Evolutionary conservation across 768 basidiomycete genomes (phyloP), one percentile per base, ranked within the genome.

Genomic region (Psilocybe tampanensis): DNA sequence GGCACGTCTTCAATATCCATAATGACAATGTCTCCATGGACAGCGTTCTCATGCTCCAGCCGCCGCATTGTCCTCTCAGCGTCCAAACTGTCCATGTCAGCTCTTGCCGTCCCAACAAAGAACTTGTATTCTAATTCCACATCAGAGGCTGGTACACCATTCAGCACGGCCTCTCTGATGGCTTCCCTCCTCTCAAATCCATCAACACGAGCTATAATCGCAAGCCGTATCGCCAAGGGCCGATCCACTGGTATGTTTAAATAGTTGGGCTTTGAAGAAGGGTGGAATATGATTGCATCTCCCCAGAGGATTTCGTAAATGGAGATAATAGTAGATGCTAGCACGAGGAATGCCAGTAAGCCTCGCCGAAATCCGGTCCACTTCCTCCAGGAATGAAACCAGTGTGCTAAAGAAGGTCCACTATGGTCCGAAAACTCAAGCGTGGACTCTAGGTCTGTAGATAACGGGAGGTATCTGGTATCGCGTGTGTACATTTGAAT

Each of bases 111-210:
- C 17, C 42, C 52, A 8, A 53, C 43, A 17, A 53, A 53, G 41
- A 53, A 53, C 26, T 33, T 44, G 26, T 53, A 53, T 12, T 53
- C 52, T n/a, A 53, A n/a, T 18, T 29, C 19, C 52, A 53, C 52
- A 19, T 53, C 52, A 19, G 8, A 18, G 1, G 15, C 3, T 2
- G 52, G 43, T 3, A 53, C 29, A 19, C 52, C 52, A n/a, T 24
- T 29, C 12, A 53, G 29, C 24, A 53, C 43, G 11, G 42, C 43
- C 18, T 44, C 52, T 23, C 52, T 44, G 12, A 53, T 26, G 7
- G 52, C 26, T 29, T 42, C n/a, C 15, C 52, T 19, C 22, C 19
- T 32, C 43, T 53, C 23, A 34, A 53, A 53, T 5, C n/a, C 52
- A 29, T 53, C 52, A 2, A 44, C 52, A 7, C 52, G 23, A 23